These are phyloP conservation scores for Elaeis guineensis DNA, from an alignment of 176 grass and related monocot genomes.

Conservation along the genomic window DNA sequence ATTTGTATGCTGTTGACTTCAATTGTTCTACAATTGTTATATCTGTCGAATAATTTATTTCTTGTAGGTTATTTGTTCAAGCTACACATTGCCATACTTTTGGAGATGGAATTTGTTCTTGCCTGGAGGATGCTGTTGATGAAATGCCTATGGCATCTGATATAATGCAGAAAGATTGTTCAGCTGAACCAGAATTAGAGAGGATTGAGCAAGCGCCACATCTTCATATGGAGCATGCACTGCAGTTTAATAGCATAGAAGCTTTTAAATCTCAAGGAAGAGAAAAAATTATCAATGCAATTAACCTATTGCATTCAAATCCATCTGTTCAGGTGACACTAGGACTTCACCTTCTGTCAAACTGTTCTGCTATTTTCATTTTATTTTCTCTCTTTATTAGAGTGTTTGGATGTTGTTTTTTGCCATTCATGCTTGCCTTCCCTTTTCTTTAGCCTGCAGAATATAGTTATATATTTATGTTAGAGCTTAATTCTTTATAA, in stretches of 20 bases:
- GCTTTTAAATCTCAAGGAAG: neutral
- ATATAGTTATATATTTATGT: too few species aligned
- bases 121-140: neutral
- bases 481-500: too few species aligned
- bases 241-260: neutral
- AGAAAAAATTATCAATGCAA: neutral
- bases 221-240: neutral
- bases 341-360: neutral
- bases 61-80: neutral
- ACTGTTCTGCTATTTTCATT: neutral
- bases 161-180: neutral
- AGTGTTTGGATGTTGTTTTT: too few species aligned
- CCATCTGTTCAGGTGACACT: constrained; percentile 1
- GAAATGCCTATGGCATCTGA: neutral
- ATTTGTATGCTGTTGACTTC: too few species aligned
- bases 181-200: neutral
- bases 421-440: too few species aligned
- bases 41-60: too few species aligned
- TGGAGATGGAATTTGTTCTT: constrained; percentile 1
- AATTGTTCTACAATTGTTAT: too few species aligned
- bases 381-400: neutral
- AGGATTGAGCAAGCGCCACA: neutral
- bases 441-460: too few species aligned
- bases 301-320: neutral
- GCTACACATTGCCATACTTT: neutral